Evolutionary conservation across 2,329 filamentous ascomycete genomes (phyloP).

Genomic region (Paecilomyces formosus): DNA sequence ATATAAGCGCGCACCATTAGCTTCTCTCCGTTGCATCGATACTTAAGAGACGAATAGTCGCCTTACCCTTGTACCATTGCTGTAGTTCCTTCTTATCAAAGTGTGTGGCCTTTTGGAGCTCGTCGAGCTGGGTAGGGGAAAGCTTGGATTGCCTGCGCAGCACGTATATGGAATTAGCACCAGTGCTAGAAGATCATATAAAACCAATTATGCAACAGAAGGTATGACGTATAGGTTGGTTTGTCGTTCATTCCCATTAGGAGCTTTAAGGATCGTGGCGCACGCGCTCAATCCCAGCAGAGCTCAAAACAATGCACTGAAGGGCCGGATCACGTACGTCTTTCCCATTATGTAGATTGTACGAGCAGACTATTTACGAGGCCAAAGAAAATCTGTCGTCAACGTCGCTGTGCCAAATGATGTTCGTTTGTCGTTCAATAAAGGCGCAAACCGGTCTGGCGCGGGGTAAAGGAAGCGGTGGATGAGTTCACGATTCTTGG

Average conservation of each 20-base stretch:
- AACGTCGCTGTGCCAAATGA: not conserved
- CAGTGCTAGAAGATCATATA: not conserved
- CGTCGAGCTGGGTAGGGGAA: constrained; percentile 87
- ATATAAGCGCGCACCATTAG: constrained; percentile 8
- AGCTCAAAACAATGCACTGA: not conserved
- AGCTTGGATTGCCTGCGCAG: constrained; percentile 84
- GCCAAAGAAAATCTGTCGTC: not conserved
- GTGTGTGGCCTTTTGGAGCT: constrained; percentile 93
- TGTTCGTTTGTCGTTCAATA: not conserved
- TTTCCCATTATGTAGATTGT: not conserved
- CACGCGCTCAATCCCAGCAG: not conserved
- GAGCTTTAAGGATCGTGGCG: not conserved
- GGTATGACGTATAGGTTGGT: not conserved
- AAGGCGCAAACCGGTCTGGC: not conserved
- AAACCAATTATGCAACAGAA: no score
- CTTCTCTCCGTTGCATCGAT: not conserved
- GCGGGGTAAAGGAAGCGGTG: not conserved
- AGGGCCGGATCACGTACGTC: not conserved
- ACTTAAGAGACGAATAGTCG: not conserved
- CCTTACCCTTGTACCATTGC: constrained; percentile 98
- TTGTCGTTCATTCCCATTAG: not conserved
- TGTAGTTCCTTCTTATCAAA: constrained; percentile 99
- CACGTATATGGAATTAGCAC: not conserved
- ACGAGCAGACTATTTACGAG: not conserved
- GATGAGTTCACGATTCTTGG: not conserved